Conservation (phyloP, 306 rosid genomes). For the Cyclanthera cordifolia region DNA sequence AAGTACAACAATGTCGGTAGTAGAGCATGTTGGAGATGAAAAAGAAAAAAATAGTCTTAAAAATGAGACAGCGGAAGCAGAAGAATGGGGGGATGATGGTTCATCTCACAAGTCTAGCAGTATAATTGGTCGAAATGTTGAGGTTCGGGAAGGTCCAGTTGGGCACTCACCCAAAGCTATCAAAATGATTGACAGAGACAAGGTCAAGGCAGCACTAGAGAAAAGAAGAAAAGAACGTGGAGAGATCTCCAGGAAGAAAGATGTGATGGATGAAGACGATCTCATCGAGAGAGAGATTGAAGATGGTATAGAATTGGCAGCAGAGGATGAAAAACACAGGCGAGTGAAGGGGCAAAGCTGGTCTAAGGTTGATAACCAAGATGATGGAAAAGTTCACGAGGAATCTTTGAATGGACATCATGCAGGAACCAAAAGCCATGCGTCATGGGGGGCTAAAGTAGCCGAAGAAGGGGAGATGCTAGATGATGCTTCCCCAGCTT, state of each 20-base stretch:
- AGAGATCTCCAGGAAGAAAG: constrained; percentile 52
- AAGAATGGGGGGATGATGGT: constrained; percentile 48
- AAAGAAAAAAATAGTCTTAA: constrained; percentile 36
- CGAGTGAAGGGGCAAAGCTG: constrained; percentile 66
- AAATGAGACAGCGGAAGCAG: constrained; percentile 37
- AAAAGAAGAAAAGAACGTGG: constrained; percentile 71
- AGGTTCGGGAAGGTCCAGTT: constrained; percentile 36
- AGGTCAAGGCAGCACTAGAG: constrained; percentile 90
- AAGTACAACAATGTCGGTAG: constrained; percentile 19
- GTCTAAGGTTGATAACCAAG: constrained; percentile 30
- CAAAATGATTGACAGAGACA: constrained; percentile 74
- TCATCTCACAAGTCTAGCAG: constrained; percentile 11
- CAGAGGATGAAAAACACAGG: constrained; percentile 59
- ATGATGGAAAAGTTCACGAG: neutral
- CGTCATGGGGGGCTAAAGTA: constrained; percentile 32
- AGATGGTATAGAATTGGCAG: constrained; percentile 79
- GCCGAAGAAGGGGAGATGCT: constrained; percentile 85
- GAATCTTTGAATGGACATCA: constrained; percentile 7
- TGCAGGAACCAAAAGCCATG: constrained; percentile 21
- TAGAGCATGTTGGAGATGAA: constrained; percentile 33
- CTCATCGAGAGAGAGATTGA: constrained; percentile 90
- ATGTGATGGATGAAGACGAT: constrained; percentile 88
- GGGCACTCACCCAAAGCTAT: constrained; percentile 65
- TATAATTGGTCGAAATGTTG: constrained; percentile 37
- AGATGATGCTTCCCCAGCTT: constrained; percentile 50